Evolutionary conservation across 2,329 filamentous ascomycete genomes (phyloP).

Genomic region (Hysterium pulicare): DNA sequence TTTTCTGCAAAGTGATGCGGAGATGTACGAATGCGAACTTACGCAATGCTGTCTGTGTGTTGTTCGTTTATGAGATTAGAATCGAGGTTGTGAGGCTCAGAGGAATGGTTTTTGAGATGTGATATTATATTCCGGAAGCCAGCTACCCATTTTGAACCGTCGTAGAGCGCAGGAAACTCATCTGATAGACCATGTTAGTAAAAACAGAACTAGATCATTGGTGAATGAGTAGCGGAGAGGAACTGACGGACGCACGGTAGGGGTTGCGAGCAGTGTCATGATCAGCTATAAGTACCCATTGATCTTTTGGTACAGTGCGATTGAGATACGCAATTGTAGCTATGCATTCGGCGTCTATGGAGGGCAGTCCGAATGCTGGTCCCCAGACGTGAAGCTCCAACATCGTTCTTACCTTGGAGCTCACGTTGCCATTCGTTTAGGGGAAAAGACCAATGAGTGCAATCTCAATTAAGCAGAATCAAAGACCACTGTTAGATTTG

Average conservation of each 20-base stretch:
- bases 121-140: constrained; percentile 61
- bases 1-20: too few relatives aligned
- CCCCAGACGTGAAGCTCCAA: constrained; percentile 87
- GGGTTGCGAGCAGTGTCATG: constrained; percentile 68
- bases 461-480: too few relatives aligned
- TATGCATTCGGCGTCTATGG: constrained; percentile 87
- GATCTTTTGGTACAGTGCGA: constrained; percentile 54
- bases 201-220: not conserved
- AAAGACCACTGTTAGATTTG: too few relatives aligned
- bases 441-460: too few relatives aligned
- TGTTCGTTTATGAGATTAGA: constrained; percentile 26
- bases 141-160: constrained; percentile 54
- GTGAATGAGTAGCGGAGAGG: not conserved
- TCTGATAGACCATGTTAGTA: constrained; percentile 36
- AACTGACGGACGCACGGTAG: constrained; percentile 41
- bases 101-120: constrained; percentile 46
- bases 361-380: constrained; percentile 81
- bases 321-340: constrained; percentile 76
- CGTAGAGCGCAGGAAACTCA: constrained; percentile 56
- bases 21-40: constrained; percentile 4
- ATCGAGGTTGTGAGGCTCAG: constrained; percentile 27
- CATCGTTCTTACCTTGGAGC: too few relatives aligned
- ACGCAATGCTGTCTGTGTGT: constrained; percentile 43
- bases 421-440: too few relatives aligned
- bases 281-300: constrained; percentile 39